Evolutionary conservation across 2,329 filamentous ascomycete genomes (phyloP), one percentile per base, ranked within the genome.

Genomic region (Paecilomyces sp.): DNA sequence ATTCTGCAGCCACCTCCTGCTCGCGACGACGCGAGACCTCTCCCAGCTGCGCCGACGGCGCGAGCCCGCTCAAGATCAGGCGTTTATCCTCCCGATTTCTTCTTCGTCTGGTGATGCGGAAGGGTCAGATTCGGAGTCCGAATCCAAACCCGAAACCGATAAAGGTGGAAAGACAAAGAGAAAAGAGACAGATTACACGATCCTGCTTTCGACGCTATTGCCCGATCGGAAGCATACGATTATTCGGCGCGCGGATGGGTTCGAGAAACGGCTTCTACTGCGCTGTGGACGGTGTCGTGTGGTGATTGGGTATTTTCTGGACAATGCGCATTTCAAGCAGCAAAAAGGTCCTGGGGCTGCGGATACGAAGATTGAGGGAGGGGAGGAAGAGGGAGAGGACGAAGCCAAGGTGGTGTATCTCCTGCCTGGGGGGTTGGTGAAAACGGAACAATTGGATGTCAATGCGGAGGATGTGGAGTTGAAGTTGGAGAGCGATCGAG

Each of bases 1-100:
- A 54, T 80, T 87, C 70, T 90, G 87, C 80, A 84, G 79, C 54
- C 81, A 86, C 65, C 81, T 89, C 63, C 75, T 89, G 58, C 79
- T 89, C 63, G 81, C 85, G 24, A 86, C 79, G 53, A 84, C 83
- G 0, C 80, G 83, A 41, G 70, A 78, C 2, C 75, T 89, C 54
- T 62, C 75, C 30, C 64, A 73, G 0, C 78, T 88, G 11, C 84
- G 85, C 1, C 79, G 75, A 7, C 83, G 87, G 54, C 70, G 75
- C 61, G 63, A 68, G 6, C 75, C 77, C n/a, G 74, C 76, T 30
- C 74, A 78, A 54, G 86, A 89, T 70, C 70, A 71, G 22, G 80
- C 85, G 0, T 69, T 81, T 59, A 88, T 89, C 62, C 78, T 88
- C 24, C 82, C 83, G 1, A 74, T 88, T 1, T 77, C 77, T 0